Base-by-base conservation (phyloP, 495 filamentous ascomycete species). In the Neurospora africana region DNA sequence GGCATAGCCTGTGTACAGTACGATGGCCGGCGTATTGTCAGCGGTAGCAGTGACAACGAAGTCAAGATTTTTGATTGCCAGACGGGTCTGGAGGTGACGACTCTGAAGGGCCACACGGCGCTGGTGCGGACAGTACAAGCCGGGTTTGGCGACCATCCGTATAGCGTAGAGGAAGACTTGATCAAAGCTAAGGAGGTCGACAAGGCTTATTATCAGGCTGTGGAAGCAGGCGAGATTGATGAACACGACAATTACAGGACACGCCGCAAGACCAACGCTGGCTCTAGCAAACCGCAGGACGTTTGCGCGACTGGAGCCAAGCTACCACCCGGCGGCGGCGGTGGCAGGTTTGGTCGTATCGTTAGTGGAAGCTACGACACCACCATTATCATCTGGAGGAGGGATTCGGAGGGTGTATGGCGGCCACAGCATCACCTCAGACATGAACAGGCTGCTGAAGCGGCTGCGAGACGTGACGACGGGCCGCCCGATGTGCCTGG, bases 1-100 rank as follows among this genome's bases (percentile, higher is more conserved):
- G 95, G 95, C 21, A 98, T 99, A 77, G 95, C 95, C 19, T 99
- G 95, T 81, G 93, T 99, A 23, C 94, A 98, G 80, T 97, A 92
- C 76, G 95, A 99, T 80, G 94, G 93, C n/a, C 90, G 91, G n/a
- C 89, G 95, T 4, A 97, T 99, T 70, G 93, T 99, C 65, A 96
- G 91, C 74, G 95, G 95, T 3, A 97, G 94, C 80, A 97, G 93
- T 76, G 95, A 99, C 79, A 91, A 95, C 76, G 93, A 93, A 15
- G 93, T 98, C 38, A 93, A 95, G 68, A 93, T 99, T 43, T 99
- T 95, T 76, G 95, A 98, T 79, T 87, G 91, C 40, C 85, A 87
- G 68, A 92, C 93, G 0, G 91, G 91, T 27, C 90, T 93, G 6
- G 94, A 98, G 79, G 92, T 98, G 10, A 94, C 94, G 17, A 94